Evolutionary conservation across 176 grass and related monocot species (phyloP).

Genomic region (Bolboschoenus planiculmis): DNA sequence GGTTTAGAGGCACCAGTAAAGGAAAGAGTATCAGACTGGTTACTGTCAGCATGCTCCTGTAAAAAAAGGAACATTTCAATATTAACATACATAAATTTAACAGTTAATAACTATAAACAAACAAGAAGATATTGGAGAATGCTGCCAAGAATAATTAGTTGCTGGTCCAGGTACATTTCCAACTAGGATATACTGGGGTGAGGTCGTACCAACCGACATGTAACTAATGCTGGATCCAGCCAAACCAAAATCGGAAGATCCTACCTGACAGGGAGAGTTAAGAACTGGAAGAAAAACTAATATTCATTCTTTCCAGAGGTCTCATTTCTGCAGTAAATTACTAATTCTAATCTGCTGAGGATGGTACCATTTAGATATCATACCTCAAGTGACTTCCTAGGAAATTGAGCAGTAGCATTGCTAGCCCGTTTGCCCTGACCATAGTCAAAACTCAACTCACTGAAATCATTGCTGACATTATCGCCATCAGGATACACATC

Average conservation of each 20-base stretch:
- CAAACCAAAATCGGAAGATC: neutral
- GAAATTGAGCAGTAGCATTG: conserved; percentile 32
- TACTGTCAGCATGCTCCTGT: conserved; percentile 60
- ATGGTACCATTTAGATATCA: neutral
- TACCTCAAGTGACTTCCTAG: conserved; percentile 61
- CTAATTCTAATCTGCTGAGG: neutral
- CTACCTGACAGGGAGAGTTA: neutral
- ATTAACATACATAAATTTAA: neutral
- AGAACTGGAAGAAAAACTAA: neutral
- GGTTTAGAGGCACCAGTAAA: conserved; percentile 29
- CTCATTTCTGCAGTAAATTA: neutral
- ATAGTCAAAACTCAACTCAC: conserved; percentile 75
- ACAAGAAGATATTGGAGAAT: neutral
- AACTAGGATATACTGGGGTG: neutral
- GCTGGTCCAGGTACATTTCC: neutral
- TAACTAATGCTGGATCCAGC: neutral
- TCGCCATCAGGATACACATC: conserved; percentile 30
- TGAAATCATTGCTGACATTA: conserved; percentile 55
- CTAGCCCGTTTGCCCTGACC: conserved; percentile 38
- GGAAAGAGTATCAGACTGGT: conserved; percentile 44
- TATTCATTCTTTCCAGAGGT: neutral
- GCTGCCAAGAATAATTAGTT: neutral
- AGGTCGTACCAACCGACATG: neutral
- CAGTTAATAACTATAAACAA: neutral
- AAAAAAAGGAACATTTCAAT: conserved; percentile 18